Evolutionary conservation across 2,329 filamentous ascomycete genomes (phyloP).

Genomic region (Didymella pinodella): DNA sequence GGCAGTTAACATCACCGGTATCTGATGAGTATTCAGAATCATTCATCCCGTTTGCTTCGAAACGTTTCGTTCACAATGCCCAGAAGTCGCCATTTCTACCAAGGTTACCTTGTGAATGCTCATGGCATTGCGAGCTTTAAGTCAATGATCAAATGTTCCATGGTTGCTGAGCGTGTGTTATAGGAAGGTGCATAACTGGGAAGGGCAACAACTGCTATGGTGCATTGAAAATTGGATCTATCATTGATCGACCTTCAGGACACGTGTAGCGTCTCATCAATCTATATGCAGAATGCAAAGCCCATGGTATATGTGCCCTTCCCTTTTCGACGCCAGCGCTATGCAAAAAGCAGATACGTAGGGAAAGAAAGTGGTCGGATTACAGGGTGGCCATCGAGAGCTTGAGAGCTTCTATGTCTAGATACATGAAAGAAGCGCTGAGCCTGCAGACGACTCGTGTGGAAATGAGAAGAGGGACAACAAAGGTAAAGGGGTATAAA

Average conservation of each 20-base stretch:
- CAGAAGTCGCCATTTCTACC: neutral
- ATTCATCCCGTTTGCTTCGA: slow-evolving; percentile 14
- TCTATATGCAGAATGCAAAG: slow-evolving; percentile 26
- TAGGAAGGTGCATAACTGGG: slow-evolving; percentile 17
- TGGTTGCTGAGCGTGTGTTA: slow-evolving; percentile 1
- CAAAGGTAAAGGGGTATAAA: slow-evolving; percentile 23
- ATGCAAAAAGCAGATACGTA: slow-evolving; percentile 29
- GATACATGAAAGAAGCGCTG: slow-evolving; percentile 27
- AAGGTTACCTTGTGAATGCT: slow-evolving; percentile 1
- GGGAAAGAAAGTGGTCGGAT: slow-evolving; percentile 25
- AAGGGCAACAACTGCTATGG: slow-evolving; percentile 32
- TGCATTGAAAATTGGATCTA: slow-evolving; percentile 30
- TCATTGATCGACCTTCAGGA: slow-evolving; percentile 18
- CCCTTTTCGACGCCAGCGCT: slow-evolving; percentile 36
- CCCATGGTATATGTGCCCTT: slow-evolving; percentile 26
- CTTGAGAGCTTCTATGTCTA: slow-evolving; percentile 22
- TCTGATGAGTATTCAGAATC: neutral
- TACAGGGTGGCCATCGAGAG: slow-evolving; percentile 22
- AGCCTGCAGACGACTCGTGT: slow-evolving; percentile 31
- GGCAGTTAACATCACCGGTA: slow-evolving; percentile 6
- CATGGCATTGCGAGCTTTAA: neutral
- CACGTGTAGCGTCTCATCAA: slow-evolving; percentile 20
- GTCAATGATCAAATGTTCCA: neutral
- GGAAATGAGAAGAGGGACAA: slow-evolving; percentile 4
- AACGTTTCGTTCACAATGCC: slow-evolving; percentile 11